Conservation (phyloP, 208 protist genomes). For the Eutreptiella sp. region DNA sequence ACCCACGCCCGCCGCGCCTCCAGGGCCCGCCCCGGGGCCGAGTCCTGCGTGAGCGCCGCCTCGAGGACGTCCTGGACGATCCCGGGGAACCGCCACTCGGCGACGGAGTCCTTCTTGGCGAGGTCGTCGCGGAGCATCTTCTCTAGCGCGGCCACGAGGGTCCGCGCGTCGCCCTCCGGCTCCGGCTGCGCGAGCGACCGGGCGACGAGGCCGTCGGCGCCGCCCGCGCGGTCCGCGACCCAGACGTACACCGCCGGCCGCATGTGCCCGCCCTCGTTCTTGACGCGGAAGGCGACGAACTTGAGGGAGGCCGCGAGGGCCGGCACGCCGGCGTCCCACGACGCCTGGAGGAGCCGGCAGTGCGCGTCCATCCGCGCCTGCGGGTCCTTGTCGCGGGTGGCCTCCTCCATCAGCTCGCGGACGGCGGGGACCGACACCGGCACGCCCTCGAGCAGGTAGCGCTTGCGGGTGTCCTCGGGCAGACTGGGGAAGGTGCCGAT, state of each 20-base stretch:
- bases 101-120: slow-evolving; percentile 14
- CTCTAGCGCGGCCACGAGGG: slow-evolving; percentile 1
- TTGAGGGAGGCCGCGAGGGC: background rate
- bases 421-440: background rate
- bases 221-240: background rate
- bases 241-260: slow-evolving; percentile 14
- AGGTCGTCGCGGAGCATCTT: slow-evolving; percentile 11
- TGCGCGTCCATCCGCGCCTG: slow-evolving; percentile 8
- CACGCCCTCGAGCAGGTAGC: background rate
- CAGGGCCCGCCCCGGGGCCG: background rate
- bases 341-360: slow-evolving; percentile 2
- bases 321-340: background rate
- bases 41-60: background rate
- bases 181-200: background rate
- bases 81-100: background rate
- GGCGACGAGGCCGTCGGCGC: background rate
- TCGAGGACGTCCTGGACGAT: slow-evolving; percentile 6
- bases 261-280: slow-evolving; percentile 17
- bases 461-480: background rate
- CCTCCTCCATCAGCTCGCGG: background rate
- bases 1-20: background rate
- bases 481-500: background rate
- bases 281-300: slow-evolving; percentile 10
- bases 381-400: slow-evolving; percentile 4
- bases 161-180: background rate